Evolutionary conservation across 2,329 filamentous ascomycete species (phyloP), one percentile per base, ranked within the genome.

Genomic region (Paracorniculantispora psalliotae): DNA sequence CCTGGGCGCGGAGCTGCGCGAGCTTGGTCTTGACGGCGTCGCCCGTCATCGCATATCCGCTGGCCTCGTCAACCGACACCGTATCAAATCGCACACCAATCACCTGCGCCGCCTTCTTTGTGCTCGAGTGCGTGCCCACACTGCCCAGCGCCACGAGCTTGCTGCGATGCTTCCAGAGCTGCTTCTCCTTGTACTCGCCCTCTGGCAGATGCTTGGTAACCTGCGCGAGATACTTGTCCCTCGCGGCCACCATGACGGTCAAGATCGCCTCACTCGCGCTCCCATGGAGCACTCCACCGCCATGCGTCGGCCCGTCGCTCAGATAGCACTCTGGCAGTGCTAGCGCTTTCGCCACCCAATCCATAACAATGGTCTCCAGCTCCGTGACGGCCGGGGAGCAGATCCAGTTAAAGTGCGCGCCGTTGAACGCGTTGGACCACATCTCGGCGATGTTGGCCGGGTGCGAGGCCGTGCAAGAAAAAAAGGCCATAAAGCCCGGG

Each of bases 341-440:
- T 13, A 97, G 74, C 9, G 91, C 81, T 71, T 88, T 84, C 15
- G 88, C 91, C 3, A 97, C 77, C 92, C 93, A 97, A 74, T 97
- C 93, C 71, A 97, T 81, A 46, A 96, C 88, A 25, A 97, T 82
- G 0, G 92, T 96, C 79, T 97, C 93, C 49, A 97, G 82, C 76
- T 97, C 93, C 0, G 93, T 97, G 21, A 94, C 88, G 7, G 90
- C 92, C 0, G 93, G 93, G 6, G 88, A 92, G 75, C 93, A 97
- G 63, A 97, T 86, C 93, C 93, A 97, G 75, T 97, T 97, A 81
- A 97, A 97, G 43, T 91, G 91, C 1, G 93, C 91, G 17, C 90
- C 90, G 13, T 87, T 94, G 75, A 97, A 92, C 6, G 91, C 89
- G 5, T 90, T 87, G 46, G 86, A 91, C 79, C 96, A 97, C 78